Evolutionary conservation across 2,329 filamentous ascomycete species (phyloP).

Genomic region (Cercospora sojina): DNA sequence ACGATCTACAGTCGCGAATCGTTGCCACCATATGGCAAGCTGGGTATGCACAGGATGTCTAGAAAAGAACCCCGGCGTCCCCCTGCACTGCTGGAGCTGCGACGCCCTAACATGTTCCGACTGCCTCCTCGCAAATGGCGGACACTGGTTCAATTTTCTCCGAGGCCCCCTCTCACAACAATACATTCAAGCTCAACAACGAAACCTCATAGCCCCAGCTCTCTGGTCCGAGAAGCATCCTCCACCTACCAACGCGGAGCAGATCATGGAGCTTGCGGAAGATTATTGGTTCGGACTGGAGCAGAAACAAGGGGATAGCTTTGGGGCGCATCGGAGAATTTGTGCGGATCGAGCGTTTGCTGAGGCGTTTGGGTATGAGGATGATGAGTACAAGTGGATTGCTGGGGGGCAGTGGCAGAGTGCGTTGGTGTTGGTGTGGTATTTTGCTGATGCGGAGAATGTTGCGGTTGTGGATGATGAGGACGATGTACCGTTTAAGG

Average conservation of each 20-base stretch:
- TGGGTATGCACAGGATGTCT: conserved; percentile 4
- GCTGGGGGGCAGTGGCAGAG: conserved; percentile 1
- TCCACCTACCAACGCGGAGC: not conserved
- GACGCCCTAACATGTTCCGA: conserved; percentile 7
- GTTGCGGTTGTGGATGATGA: conserved; percentile 5
- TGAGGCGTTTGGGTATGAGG: conserved; percentile 10
- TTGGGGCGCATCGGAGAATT: not conserved
- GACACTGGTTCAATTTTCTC: conserved; percentile 4
- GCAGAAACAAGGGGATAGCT: conserved; percentile 3
- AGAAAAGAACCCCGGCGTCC: conserved; percentile 9
- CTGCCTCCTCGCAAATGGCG: conserved; percentile 9
- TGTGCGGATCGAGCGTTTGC: conserved; percentile 5
- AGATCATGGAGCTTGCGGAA: conserved; percentile 6
- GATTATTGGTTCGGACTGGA: conserved; percentile 2
- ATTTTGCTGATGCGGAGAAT: conserved; percentile 5
- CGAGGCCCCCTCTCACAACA: conserved; percentile 6
- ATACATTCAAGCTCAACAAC: conserved; percentile 10
- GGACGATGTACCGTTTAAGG: conserved; percentile 3
- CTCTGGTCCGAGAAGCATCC: not conserved
- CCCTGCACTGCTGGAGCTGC: conserved; percentile 3
- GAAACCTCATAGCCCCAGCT: not conserved
- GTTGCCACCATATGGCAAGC: conserved; percentile 5
- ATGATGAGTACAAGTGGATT: conserved; percentile 12
- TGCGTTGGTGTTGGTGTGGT: conserved; percentile 3
- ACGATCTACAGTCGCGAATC: not conserved